phyloP scores from a whole-genome alignment of 2,329 filamentous ascomycete species.

The Fusarium nurragi region DNA sequence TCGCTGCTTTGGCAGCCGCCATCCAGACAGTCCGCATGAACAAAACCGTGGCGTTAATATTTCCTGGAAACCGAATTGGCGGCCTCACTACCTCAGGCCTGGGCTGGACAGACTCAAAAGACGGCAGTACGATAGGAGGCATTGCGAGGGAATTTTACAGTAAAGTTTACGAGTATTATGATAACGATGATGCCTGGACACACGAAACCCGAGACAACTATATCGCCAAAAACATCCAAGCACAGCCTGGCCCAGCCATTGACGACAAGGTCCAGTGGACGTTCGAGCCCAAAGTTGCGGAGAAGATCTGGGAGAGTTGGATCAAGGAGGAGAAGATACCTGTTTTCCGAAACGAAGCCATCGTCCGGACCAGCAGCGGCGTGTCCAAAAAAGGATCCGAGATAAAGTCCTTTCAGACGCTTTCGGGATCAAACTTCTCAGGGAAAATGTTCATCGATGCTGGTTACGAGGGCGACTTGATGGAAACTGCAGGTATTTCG shows the following conservation, averaged over 20 bases:
- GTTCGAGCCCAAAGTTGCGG: constrained; percentile 32
- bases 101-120: constrained; percentile 37
- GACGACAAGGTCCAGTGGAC: constrained; percentile 34
- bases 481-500: constrained; percentile 31
- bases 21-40: constrained; percentile 34
- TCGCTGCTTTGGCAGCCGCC: constrained; percentile 31
- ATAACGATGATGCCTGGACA: neutral
- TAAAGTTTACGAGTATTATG: constrained; percentile 27
- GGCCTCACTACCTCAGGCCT: constrained; percentile 34
- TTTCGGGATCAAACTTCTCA: constrained; percentile 5
- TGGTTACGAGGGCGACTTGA: constrained; percentile 33
- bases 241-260: constrained; percentile 31
- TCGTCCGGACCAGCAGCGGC: constrained; percentile 7
- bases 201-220: constrained; percentile 24
- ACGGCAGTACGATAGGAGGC: constrained; percentile 33
- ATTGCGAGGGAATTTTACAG: constrained; percentile 34
- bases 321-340: constrained; percentile 29
- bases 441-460: constrained; percentile 37
- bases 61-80: constrained; percentile 20
- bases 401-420: constrained; percentile 25
- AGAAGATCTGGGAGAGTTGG: constrained; percentile 29
- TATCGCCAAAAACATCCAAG: constrained; percentile 13
- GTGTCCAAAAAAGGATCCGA: constrained; percentile 10
- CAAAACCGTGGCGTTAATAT: constrained; percentile 23
- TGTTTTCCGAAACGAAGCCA: constrained; percentile 25